Conservation (phyloP, 305 asterid species). For the Plantago lanceolata region DNA sequence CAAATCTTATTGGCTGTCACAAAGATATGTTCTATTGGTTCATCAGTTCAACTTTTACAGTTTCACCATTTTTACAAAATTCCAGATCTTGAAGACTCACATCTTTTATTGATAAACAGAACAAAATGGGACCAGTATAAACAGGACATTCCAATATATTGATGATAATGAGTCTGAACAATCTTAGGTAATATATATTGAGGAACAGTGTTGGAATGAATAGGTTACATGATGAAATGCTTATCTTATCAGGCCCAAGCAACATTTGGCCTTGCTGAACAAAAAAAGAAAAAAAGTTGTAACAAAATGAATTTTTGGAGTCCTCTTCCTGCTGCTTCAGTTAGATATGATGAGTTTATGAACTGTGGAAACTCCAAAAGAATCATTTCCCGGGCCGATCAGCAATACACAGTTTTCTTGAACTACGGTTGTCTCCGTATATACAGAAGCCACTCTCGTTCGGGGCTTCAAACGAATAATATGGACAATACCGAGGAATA, state of each 20-base stretch:
- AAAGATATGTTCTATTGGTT: no score
- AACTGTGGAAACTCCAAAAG: constrained; percentile 29
- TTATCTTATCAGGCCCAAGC: constrained; percentile 27
- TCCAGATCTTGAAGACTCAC: not conserved
- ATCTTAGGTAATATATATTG: constrained; percentile 18
- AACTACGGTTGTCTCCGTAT: constrained; percentile 36
- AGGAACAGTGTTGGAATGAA: constrained; percentile 22
- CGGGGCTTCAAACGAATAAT: constrained; percentile 67
- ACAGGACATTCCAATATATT: constrained; percentile 30
- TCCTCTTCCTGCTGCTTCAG: constrained; percentile 26
- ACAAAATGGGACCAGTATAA: constrained; percentile 9
- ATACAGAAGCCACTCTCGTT: constrained; percentile 86
- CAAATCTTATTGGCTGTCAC: not conserved
- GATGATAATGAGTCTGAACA: constrained; percentile 32
- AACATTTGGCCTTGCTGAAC: constrained; percentile 41
- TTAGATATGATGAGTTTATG: constrained; percentile 34
- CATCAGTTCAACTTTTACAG: not conserved
- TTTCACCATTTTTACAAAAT: not conserved
- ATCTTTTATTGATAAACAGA: not conserved
- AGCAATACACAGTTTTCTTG: constrained; percentile 26
- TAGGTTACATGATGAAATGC: constrained; percentile 34
- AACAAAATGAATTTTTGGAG: constrained; percentile 33
- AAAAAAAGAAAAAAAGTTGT: constrained; percentile 28
- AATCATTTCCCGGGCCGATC: constrained; percentile 31
- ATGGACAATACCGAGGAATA: constrained; percentile 25